phyloP scores from a whole-genome alignment of 2,329 filamentous ascomycete genomes.

The Fusarium sp. region DNA sequence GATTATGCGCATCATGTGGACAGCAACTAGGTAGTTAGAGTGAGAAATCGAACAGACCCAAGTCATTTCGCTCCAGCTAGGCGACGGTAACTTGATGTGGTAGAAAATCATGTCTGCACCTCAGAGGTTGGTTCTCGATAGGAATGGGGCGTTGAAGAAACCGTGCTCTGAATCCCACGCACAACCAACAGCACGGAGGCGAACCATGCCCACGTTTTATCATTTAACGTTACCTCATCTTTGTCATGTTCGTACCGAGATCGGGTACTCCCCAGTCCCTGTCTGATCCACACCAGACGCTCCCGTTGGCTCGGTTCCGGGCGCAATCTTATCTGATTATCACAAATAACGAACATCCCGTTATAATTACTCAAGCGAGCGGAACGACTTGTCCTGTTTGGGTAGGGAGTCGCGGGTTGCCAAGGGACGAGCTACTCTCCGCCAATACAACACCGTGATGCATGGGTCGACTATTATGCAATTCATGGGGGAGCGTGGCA shows the following conservation, averaged over 20 bases:
- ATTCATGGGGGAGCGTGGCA: background rate
- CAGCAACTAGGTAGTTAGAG: no score
- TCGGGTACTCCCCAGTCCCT: background rate
- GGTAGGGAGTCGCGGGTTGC: background rate
- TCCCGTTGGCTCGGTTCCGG: background rate
- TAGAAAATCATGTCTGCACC: background rate
- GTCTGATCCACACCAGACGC: background rate
- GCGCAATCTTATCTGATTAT: slow-evolving; percentile 36
- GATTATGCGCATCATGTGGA: no score
- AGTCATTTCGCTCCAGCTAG: background rate
- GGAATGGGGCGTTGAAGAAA: background rate
- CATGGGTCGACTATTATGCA: background rate
- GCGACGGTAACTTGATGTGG: background rate
- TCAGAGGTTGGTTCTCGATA: background rate
- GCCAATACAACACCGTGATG: background rate
- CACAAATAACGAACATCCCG: background rate
- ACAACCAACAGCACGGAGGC: background rate
- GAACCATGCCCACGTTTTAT: background rate
- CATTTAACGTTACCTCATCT: background rate
- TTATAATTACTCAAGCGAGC: background rate
- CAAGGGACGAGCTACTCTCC: background rate
- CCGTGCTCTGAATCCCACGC: background rate
- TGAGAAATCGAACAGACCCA: no score
- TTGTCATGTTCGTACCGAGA: background rate
- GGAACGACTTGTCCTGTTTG: background rate